phyloP scores from a whole-genome alignment of 169 alveolate species.

The Plasmodium fragile region DNA sequence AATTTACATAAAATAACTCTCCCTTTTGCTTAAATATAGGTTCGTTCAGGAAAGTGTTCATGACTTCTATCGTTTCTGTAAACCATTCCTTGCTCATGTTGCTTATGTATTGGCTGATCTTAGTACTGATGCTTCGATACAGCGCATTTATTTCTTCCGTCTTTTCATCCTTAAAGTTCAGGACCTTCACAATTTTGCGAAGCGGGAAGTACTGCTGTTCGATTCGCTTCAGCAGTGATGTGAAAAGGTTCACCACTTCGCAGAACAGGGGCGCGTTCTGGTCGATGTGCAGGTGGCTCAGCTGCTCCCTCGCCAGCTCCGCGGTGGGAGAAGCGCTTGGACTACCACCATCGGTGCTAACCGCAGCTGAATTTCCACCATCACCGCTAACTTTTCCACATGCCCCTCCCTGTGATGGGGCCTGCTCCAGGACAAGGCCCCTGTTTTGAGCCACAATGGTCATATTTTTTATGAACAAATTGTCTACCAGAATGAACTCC shows the following conservation, averaged over 20 bases:
- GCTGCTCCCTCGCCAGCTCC: not conserved
- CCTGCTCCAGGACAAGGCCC: slow-evolving; percentile 20
- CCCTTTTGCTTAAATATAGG: slow-evolving; percentile 36
- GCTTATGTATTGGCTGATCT: slow-evolving; percentile 51
- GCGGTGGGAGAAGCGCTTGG: not conserved
- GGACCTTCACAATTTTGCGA: slow-evolving; percentile 27
- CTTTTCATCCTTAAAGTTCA: slow-evolving; percentile 44
- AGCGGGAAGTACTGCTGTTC: slow-evolving; percentile 69
- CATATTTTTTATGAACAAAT: slow-evolving; percentile 50
- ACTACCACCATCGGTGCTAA: not conserved
- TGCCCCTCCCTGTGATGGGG: not conserved
- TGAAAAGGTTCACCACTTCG: slow-evolving; percentile 60
- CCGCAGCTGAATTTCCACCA: not conserved
- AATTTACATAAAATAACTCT: slow-evolving; percentile 49
- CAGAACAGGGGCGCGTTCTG: slow-evolving; percentile 49
- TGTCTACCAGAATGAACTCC: slow-evolving; percentile 59
- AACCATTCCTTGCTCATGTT: slow-evolving; percentile 72
- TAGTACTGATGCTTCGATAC: slow-evolving; percentile 26
- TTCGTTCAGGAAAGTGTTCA: slow-evolving; percentile 58
- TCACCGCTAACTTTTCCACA: not conserved
- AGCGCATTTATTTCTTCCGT: slow-evolving; percentile 40
- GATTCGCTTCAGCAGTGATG: slow-evolving; percentile 48
- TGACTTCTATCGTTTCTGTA: slow-evolving; percentile 54
- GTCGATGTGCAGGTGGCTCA: slow-evolving; percentile 32
- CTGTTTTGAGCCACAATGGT: slow-evolving; percentile 49